Evolutionary conservation across 176 grass and related monocot genomes (phyloP), one percentile per base, ranked within the genome.

Genomic region (Urochloa ruziziensis): DNA sequence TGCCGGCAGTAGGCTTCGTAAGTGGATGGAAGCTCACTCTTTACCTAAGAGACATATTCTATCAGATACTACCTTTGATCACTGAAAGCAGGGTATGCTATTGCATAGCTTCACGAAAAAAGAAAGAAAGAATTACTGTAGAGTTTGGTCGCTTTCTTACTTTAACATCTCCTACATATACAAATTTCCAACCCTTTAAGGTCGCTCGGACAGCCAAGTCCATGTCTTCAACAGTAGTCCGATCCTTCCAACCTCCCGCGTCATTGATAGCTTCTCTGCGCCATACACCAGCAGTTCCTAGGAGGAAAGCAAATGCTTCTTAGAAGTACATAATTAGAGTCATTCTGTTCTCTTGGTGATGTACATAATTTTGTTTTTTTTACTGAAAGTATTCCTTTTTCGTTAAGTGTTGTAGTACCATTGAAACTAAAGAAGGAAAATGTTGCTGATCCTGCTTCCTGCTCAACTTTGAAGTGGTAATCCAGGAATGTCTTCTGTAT

Each of bases 391-490:
- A 4, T 27, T 0, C 0, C 13, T 1, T 59, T 27, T 62, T 30
- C 2, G 59, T 30, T 1, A 16, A 30, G 13, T 62, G 59, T 7
- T 62, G 59, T 7, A 72, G 49, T 94, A 97, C 95, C 95, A 43
- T 97, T 97, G 74, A 97, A 97, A 70, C 95, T 92, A 75, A 97
- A 97, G 88, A 97, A 97, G 58, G 86, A 16, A 88, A 91, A 93
- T 16, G 90, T 91, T 70, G 92, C 88, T 23, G 95, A 97, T 66
- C 95, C 92, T 66, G 95, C 78, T 92, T 97, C 92, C 74, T 97
- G 95, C 86, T 97, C 95, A 51, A 97, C 92, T 92, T 97, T 91
- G 90, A 97, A 97, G 67, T 97, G 95, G 88, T 97, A 97, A 86
- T 97, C 95, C 10, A 94, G 86, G 34, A 91, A 97, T 86, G 91